Conservation (phyloP, 805 yeast species). For the Schizosaccharomyces octosporus region DNA sequence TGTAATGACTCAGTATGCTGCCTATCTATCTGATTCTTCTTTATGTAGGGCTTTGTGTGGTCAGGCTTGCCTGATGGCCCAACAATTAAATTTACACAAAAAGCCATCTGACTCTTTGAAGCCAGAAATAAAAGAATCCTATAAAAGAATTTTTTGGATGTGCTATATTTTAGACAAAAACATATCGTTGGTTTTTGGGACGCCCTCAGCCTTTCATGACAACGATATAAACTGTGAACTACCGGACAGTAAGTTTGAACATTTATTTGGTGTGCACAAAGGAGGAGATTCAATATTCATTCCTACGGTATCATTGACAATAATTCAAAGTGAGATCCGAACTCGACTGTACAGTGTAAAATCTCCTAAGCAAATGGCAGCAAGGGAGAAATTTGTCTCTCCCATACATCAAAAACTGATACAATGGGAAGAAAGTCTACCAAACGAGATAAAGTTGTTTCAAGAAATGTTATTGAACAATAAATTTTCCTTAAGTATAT, state of each 20-base stretch:
- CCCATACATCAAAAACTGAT: background rate
- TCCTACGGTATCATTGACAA: background rate
- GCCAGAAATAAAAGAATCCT: background rate
- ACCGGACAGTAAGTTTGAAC: background rate
- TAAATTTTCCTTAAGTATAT: background rate
- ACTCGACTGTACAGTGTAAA: background rate
- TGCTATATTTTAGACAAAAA: background rate
- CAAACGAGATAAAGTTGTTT: background rate
- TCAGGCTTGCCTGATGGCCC: background rate
- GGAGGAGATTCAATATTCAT: background rate
- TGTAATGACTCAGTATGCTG: background rate
- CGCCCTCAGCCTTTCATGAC: background rate
- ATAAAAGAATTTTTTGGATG: background rate
- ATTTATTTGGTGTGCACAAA: background rate
- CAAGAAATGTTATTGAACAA: background rate
- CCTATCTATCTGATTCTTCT: background rate
- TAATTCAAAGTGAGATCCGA: background rate
- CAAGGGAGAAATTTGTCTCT: background rate
- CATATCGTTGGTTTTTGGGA: background rate
- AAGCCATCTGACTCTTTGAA: background rate
- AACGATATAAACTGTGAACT: background rate
- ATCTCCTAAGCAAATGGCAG: background rate
- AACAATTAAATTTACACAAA: background rate
- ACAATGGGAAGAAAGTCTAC: background rate
- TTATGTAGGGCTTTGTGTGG: background rate